Conservation (phyloP, 2,329 filamentous ascomycete species). For the Curvularia sp. region DNA sequence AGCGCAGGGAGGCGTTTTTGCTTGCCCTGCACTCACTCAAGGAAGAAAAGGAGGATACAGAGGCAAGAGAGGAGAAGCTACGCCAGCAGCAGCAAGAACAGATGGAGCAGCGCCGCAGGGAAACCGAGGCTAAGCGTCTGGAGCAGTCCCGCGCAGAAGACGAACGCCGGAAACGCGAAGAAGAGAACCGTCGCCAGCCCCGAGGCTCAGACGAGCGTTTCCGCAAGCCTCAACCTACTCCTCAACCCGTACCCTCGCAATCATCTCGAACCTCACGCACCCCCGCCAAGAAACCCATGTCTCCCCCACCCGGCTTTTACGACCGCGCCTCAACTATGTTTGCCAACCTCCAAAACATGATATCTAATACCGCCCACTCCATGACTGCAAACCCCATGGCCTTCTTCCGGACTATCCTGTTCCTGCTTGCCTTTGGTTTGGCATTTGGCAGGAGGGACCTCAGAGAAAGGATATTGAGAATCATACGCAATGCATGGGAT, state of each 20-base stretch:
- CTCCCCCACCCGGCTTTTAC: conserved; percentile 49
- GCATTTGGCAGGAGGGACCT: conserved; percentile 78
- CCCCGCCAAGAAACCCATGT: conserved; percentile 43
- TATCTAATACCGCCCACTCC: conserved; percentile 60
- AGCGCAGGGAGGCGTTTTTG: conserved; percentile 86
- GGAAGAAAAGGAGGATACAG: conserved; percentile 81
- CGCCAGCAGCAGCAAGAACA: conserved; percentile 67
- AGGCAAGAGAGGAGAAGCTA: conserved; percentile 67
- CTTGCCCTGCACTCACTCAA: conserved; percentile 83
- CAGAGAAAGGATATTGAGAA: conserved; percentile 73
- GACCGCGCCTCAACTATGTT: conserved; percentile 56
- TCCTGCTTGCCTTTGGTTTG: conserved; percentile 78
- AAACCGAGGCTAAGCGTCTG: conserved; percentile 47
- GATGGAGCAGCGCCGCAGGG: conserved; percentile 58
- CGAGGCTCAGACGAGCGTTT: conserved; percentile 44
- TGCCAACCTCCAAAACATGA: conserved; percentile 57
- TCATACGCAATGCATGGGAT: conserved; percentile 75
- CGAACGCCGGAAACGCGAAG: conserved; percentile 49
- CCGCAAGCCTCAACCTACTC: conserved; percentile 32
- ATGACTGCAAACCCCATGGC: conserved; percentile 64
- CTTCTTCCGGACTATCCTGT: conserved; percentile 71
- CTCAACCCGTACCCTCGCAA: conserved; percentile 36
- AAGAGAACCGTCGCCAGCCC: conserved; percentile 47
- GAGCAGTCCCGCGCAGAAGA: conserved; percentile 55
- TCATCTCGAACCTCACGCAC: conserved; percentile 37